These are phyloP conservation scores for Isabelozyma heimii DNA, from an alignment of 805 yeast species.

Conservation along the genomic window DNA sequence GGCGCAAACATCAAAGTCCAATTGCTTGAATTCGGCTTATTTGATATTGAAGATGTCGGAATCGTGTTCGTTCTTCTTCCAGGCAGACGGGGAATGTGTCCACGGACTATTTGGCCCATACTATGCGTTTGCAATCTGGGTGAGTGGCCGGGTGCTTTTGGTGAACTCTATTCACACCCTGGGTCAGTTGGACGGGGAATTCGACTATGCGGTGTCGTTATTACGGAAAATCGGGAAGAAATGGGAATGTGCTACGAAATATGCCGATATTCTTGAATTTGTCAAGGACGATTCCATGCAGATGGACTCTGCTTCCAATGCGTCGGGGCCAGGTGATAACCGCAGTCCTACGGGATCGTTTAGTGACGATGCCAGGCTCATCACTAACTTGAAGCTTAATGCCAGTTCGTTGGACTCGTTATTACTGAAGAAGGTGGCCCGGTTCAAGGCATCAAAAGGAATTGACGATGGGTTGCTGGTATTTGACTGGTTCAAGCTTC, in stretches of 20 bases:
- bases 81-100: slow-evolving; percentile 3
- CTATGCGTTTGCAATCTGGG: slow-evolving; percentile 16
- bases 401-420: slow-evolving; percentile 12
- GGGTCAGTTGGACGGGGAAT: slow-evolving; percentile 6
- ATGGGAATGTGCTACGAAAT: slow-evolving; percentile 14
- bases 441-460: slow-evolving; percentile 8
- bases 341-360: background rate
- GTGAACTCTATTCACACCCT: slow-evolving; percentile 8
- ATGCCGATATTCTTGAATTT: slow-evolving; percentile 14
- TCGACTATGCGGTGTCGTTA: slow-evolving; percentile 6
- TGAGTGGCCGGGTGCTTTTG: slow-evolving; percentile 11
- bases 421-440: slow-evolving; percentile 11
- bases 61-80: slow-evolving; percentile 4
- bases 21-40: slow-evolving; percentile 9
- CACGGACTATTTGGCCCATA: slow-evolving; percentile 13
- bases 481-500: slow-evolving; percentile 15
- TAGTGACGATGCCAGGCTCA: slow-evolving; percentile 4
- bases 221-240: slow-evolving; percentile 9
- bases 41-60: slow-evolving; percentile 6
- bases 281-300: slow-evolving; percentile 3
- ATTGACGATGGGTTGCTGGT: slow-evolving; percentile 7
- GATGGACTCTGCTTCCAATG: background rate
- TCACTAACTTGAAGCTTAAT: slow-evolving; percentile 13
- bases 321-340: background rate
- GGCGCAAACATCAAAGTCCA: slow-evolving; percentile 9